phyloP scores from a whole-genome alignment of 2,329 filamentous ascomycete species.

The Penicillium sp. region DNA sequence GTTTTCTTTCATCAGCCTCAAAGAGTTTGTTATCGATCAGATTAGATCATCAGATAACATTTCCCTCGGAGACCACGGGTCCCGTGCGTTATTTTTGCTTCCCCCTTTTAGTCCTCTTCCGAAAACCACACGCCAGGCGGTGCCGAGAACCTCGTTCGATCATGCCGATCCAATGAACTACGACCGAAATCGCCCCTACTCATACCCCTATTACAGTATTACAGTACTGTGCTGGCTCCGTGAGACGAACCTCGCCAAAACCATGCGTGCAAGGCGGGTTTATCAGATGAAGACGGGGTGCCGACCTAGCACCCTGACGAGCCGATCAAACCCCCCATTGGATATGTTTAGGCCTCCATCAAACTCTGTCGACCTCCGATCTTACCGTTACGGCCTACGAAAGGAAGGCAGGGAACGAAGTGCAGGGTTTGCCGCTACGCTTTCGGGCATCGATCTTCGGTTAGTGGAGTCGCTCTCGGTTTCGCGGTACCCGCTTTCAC shows the following conservation, averaged over 20 bases:
- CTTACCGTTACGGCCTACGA: not conserved
- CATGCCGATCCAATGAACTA: too few species aligned
- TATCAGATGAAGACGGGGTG: conserved; percentile 2
- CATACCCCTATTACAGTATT: not conserved
- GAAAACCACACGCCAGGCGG: not conserved
- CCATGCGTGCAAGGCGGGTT: not conserved
- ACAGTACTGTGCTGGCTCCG: not conserved
- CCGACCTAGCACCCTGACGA: not conserved
- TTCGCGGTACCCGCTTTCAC: not conserved
- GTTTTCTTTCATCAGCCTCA: not conserved
- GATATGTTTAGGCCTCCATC: not conserved
- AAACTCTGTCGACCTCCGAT: not conserved
- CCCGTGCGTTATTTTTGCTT: not conserved
- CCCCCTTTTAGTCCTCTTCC: not conserved
- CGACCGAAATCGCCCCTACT: not conserved
- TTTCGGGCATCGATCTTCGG: conserved; percentile 3
- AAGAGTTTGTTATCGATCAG: conserved; percentile 20
- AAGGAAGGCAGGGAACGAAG: not conserved
- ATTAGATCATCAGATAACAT: conserved; percentile 20
- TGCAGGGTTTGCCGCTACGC: not conserved
- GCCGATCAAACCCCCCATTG: not conserved
- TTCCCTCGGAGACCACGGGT: not conserved
- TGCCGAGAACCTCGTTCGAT: too few species aligned
- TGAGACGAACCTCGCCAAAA: not conserved
- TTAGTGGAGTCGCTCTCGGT: not conserved